These are phyloP conservation scores for Pestalotiopsis sp. DNA, from an alignment of 2,329 filamentous ascomycete species.

Conservation along the genomic window DNA sequence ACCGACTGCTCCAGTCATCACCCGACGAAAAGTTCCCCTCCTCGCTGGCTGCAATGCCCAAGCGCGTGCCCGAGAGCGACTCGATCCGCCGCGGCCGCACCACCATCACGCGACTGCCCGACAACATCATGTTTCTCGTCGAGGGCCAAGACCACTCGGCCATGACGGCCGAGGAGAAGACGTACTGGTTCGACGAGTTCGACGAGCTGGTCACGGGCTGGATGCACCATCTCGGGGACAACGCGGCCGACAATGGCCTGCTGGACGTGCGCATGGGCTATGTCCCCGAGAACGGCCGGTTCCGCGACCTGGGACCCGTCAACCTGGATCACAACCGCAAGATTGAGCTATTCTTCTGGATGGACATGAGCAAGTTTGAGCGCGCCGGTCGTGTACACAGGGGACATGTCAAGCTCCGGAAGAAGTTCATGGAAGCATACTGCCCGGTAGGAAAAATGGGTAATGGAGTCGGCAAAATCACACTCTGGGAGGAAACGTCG, in stretches of 20 bases:
- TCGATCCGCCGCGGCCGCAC: background rate
- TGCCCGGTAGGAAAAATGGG: background rate
- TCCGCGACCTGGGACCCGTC: background rate
- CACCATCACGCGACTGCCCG: background rate
- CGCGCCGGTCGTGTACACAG: background rate
- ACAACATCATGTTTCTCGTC: background rate
- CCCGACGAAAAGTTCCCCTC: background rate
- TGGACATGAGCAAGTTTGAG: background rate
- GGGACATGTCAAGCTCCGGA: background rate
- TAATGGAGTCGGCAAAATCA: background rate
- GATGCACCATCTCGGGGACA: background rate
- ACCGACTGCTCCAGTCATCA: background rate
- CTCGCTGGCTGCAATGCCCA: background rate
- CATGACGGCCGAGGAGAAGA: background rate
- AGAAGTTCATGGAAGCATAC: conserved; percentile 1
- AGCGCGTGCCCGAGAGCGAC: background rate
- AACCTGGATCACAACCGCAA: background rate
- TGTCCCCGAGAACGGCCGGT: background rate
- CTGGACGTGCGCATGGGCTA: background rate
- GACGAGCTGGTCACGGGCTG: background rate
- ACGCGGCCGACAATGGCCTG: background rate
- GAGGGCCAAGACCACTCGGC: background rate
- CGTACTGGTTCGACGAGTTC: background rate
- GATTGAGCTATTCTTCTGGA: background rate
- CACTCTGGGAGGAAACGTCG: background rate